Evolutionary conservation across 2,329 filamentous ascomycete species (phyloP).

Genomic region (Scedosporium aurantiacum): DNA sequence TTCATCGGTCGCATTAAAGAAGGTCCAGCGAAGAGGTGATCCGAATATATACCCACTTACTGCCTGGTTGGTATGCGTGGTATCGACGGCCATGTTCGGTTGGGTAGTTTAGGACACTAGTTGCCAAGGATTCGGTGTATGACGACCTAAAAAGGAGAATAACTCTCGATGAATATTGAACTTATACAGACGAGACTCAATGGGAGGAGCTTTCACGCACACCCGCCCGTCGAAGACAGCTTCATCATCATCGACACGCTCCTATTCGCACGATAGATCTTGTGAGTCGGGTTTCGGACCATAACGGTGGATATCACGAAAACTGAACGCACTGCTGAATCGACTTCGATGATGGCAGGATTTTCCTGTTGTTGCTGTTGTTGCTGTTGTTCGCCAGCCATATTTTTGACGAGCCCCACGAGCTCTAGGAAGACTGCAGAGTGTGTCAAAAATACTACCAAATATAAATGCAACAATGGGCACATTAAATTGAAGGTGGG

Average conservation of each 20-base stretch:
- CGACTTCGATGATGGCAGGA: too few species aligned
- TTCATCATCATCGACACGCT: not conserved
- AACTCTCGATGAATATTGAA: not conserved
- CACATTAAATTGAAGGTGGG: too few species aligned
- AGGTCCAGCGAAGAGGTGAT: not conserved
- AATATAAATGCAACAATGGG: too few species aligned
- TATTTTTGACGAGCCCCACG: too few species aligned
- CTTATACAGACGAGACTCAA: not conserved
- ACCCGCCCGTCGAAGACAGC: not conserved
- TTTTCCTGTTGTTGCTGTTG: too few species aligned
- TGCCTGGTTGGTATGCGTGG: conserved; percentile 21
- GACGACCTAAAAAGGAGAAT: not conserved
- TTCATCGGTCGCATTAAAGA: not conserved
- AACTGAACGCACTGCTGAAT: too few species aligned
- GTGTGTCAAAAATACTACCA: too few species aligned
- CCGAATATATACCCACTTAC: conserved; percentile 8
- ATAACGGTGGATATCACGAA: too few species aligned
- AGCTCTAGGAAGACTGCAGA: too few species aligned
- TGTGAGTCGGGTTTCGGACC: too few species aligned
- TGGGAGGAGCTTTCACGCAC: not conserved
- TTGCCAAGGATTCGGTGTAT: conserved; percentile 16
- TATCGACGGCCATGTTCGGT: conserved; percentile 21
- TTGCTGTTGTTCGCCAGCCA: too few species aligned
- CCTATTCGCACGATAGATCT: not conserved
- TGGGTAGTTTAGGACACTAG: conserved; percentile 18